A percentile compares a stretch with the other conserved stretches of the same genome.
Conservation (phyloP, 352 stramenopile genomes). For the Phytophthora hibernalis region DNA sequence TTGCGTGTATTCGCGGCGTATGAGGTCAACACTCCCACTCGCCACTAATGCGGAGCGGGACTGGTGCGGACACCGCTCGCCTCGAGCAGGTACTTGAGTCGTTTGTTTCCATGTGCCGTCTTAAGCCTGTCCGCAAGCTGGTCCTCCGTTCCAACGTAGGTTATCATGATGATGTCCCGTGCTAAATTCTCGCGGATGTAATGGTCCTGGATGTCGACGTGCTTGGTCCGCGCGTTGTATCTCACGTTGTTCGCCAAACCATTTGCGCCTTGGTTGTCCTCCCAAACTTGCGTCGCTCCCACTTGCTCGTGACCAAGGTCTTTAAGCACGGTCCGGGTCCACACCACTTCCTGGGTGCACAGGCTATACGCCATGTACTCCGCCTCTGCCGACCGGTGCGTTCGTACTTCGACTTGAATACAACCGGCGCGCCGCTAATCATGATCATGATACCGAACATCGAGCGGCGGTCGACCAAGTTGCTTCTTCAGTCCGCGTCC, state of each 20-base stretch:
- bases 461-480: constrained; percentile 19
- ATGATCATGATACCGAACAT: constrained; percentile 23
- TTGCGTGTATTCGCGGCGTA: too few species aligned
- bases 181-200: neutral
- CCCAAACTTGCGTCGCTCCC: constrained; percentile 11
- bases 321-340: constrained; percentile 17
- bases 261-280: neutral
- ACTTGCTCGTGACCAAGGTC: too few species aligned
- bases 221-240: neutral
- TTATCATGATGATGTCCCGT: neutral
- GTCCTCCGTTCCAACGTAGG: neutral
- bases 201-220: neutral
- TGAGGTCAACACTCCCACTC: too few species aligned
- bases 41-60: too few species aligned
- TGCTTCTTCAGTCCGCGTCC: constrained; percentile 18
- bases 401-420: constrained; percentile 22
- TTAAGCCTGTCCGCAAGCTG: neutral
- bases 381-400: too few species aligned
- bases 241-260: neutral
- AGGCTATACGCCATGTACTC: constrained; percentile 27
- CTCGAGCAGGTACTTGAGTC: neutral
- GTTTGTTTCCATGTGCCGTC: neutral
- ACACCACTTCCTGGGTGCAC: constrained; percentile 19
- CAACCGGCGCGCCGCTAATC: constrained; percentile 12
- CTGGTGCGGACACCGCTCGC: neutral